Conservation (phyloP, 345 rosid species). For the Moringa oleifera region DNA sequence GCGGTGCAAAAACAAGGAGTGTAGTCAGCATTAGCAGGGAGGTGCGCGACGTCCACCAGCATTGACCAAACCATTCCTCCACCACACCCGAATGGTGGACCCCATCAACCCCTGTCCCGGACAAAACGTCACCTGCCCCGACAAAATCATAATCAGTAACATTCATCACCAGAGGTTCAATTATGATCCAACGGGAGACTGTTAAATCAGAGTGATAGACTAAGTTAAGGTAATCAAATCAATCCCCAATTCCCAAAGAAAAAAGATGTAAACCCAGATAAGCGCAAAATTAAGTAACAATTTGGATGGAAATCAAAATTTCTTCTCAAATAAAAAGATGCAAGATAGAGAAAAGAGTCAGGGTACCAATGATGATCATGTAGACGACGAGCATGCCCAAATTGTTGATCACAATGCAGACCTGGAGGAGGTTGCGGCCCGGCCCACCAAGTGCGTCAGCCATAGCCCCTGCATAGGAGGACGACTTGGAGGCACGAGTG, state of each 20-base stretch:
- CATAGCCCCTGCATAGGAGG: constrained; percentile 47
- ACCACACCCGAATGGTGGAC: constrained; percentile 47
- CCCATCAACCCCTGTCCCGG: constrained; percentile 42
- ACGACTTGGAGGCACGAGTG: constrained; percentile 46
- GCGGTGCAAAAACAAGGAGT: constrained; percentile 49
- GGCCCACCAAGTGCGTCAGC: constrained; percentile 47
- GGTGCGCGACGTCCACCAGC: constrained; percentile 52
- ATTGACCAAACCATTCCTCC: constrained; percentile 55
- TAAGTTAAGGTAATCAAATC: too few relatives aligned
- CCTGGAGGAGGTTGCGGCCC: constrained; percentile 43
- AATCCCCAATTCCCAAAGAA: too few relatives aligned
- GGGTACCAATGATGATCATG: constrained; percentile 55
- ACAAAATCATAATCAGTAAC: too few relatives aligned
- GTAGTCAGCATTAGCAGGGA: constrained; percentile 44
- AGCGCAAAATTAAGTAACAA: too few relatives aligned
- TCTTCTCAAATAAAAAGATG: not conserved
- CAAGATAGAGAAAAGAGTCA: not conserved
- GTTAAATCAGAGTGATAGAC: too few relatives aligned
- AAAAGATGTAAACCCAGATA: not conserved
- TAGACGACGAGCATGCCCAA: constrained; percentile 64
- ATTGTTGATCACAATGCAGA: constrained; percentile 55
- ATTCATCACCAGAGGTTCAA: constrained; percentile 2
- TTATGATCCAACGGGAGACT: constrained; percentile 7
- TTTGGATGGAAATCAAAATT: not conserved
- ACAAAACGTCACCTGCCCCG: constrained; percentile 55